phyloP scores from a whole-genome alignment of 352 stramenopile genomes.

The Phytopythium montanum region DNA sequence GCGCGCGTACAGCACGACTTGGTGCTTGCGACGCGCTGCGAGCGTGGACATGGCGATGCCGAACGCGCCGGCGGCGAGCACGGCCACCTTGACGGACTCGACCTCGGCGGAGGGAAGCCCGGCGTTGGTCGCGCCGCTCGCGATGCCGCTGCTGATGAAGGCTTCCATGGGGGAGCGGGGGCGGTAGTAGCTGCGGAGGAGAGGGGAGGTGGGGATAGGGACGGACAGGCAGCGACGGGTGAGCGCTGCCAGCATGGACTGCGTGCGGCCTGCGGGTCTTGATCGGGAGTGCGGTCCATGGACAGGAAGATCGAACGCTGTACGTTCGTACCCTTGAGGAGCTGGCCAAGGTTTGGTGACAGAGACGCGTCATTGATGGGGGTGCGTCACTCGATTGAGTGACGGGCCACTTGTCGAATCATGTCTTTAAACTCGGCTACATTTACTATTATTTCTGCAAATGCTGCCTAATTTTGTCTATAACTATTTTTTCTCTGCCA shows the following conservation, averaged over 20 bases:
- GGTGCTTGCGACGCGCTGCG: slow-evolving; percentile 85
- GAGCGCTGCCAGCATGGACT: not conserved
- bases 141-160: slow-evolving; percentile 26
- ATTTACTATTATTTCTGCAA: too few species aligned
- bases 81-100: slow-evolving; percentile 78
- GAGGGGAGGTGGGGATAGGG: not conserved
- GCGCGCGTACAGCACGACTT: slow-evolving; percentile 91
- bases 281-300: not conserved
- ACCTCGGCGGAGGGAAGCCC: slow-evolving; percentile 68
- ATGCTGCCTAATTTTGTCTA: too few species aligned
- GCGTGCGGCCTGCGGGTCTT: not conserved
- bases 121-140: slow-evolving; percentile 49
- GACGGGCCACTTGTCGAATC: not conserved
- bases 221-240: not conserved
- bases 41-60: slow-evolving; percentile 94
- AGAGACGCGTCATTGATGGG: slow-evolving; percentile 2
- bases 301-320: not conserved
- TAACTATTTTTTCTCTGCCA: too few species aligned
- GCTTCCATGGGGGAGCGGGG: slow-evolving; percentile 29
- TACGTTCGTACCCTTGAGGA: not conserved
- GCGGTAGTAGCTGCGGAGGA: not conserved
- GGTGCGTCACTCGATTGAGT: not conserved
- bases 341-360: slow-evolving; percentile 4
- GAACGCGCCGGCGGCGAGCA: slow-evolving; percentile 95
- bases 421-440: not conserved